Evolutionary conservation across 352 stramenopile species (phyloP).

Genomic region (Globisporangium cystogenes): DNA sequence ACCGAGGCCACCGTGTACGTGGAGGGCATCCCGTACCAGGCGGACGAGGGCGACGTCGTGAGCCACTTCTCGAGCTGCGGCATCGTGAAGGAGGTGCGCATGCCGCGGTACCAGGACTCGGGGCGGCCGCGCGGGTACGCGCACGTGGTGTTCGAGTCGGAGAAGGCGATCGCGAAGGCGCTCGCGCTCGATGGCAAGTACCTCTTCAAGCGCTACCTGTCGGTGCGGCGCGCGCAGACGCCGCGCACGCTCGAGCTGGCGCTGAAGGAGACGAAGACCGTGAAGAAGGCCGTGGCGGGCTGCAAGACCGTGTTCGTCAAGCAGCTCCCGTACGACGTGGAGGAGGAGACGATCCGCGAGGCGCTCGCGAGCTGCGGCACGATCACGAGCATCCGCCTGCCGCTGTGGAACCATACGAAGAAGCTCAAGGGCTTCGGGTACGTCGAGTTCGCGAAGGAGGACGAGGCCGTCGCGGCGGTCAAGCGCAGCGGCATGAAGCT

Average conservation of each 20-base stretch:
- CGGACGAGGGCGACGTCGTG: conserved; percentile 86
- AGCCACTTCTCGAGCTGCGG: conserved; percentile 86
- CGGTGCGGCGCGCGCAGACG: conserved; percentile 75
- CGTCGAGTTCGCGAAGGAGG: conserved; percentile 81
- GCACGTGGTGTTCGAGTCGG: conserved; percentile 90
- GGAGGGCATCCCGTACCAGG: conserved; percentile 94
- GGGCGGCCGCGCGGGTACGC: conserved; percentile 88
- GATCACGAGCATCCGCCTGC: conserved; percentile 91
- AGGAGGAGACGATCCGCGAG: conserved; percentile 79
- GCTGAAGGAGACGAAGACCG: conserved; percentile 57
- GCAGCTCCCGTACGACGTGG: conserved; percentile 92
- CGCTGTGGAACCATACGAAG: conserved; percentile 91
- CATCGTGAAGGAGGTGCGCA: conserved; percentile 91
- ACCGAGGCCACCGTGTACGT: conserved; percentile 90
- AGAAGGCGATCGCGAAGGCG: conserved; percentile 62
- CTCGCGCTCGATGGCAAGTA: conserved; percentile 88
- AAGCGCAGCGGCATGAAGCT: conserved; percentile 86
- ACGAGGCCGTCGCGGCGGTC: conserved; percentile 59
- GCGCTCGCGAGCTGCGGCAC: conserved; percentile 84
- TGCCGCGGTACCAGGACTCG: conserved; percentile 92
- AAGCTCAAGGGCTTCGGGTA: conserved; percentile 97
- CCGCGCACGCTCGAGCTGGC: conserved; percentile 66
- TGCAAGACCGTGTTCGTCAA: conserved; percentile 94
- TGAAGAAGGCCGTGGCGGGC: conserved; percentile 65
- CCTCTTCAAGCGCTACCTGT: conserved; percentile 87